Evolutionary conservation across 495 filamentous ascomycete species (phyloP).

Genomic region (Aspergillus bertholletiae): DNA sequence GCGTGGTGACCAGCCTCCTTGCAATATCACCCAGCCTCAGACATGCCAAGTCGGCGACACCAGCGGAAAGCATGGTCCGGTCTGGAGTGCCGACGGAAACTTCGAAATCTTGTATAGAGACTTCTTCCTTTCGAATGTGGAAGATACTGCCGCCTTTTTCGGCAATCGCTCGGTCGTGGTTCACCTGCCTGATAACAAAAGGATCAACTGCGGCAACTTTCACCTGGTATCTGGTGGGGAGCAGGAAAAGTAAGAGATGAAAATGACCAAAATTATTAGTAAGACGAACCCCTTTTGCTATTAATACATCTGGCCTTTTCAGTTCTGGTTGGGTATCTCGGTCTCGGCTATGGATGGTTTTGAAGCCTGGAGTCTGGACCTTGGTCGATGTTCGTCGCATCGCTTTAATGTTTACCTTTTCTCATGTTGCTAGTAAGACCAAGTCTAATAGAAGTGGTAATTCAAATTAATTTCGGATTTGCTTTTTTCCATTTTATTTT

Average conservation of each 20-base stretch:
- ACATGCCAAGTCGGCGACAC: conserved; percentile 85
- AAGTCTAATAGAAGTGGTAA: background rate
- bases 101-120: conserved; percentile 58
- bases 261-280: background rate
- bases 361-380: background rate
- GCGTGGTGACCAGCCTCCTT: conserved; percentile 61
- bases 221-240: background rate
- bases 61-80: conserved; percentile 73
- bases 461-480: background rate
- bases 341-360: background rate
- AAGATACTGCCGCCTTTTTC: conserved; percentile 62
- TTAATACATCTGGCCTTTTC: background rate
- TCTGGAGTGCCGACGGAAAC: conserved; percentile 39
- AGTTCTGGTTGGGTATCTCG: background rate
- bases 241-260: background rate
- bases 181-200: conserved; percentile 40
- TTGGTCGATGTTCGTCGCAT: background rate
- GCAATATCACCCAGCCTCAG: conserved; percentile 56
- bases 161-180: conserved; percentile 78
- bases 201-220: conserved; percentile 34
- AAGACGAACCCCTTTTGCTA: background rate
- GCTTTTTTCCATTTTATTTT: background rate
- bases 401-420: background rate
- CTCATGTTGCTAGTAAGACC: background rate
- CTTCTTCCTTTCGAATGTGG: conserved; percentile 58